These are phyloP conservation scores for Erysimum cheiri DNA, from an alignment of 441 rosid genomes.

Conservation along the genomic window DNA sequence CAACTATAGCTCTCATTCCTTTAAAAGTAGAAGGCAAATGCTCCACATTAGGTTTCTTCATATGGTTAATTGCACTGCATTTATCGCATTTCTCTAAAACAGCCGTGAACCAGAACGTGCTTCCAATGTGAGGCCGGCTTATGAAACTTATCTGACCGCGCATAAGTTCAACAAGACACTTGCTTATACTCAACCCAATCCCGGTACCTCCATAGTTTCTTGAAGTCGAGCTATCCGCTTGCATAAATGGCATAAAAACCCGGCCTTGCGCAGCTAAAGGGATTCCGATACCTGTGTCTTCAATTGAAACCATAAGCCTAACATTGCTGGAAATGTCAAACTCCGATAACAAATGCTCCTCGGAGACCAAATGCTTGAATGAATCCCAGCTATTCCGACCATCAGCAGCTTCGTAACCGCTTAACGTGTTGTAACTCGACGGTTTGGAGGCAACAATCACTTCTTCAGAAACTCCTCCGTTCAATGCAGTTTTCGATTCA, in stretches of 20 bases:
- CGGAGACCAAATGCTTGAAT: conserved; percentile 64
- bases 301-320: conserved; percentile 77
- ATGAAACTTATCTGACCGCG: conserved; percentile 82
- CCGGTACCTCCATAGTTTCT: conserved; percentile 93
- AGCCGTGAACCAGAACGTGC: conserved; percentile 87
- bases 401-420: conserved; percentile 92
- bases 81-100: conserved; percentile 61
- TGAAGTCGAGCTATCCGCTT: conserved; percentile 97
- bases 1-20: conserved; percentile 82
- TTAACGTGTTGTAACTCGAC: conserved; percentile 68
- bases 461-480: conserved; percentile 62
- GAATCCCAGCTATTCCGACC: conserved; percentile 83
- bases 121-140: conserved; percentile 81
- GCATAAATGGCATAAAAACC: conserved; percentile 93
- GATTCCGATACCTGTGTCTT: conserved; percentile 96
- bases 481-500: conserved; percentile 50
- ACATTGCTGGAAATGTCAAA: conserved; percentile 50
- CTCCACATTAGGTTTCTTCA: conserved; percentile 64
- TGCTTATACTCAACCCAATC: conserved; percentile 94
- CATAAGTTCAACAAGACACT: conserved; percentile 93
- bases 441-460: conserved; percentile 40
- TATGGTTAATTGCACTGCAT: conserved; percentile 39
- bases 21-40: conserved; percentile 70
- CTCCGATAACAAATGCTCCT: conserved; percentile 54
- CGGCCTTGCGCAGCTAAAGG: conserved; percentile 84